Evolutionary conservation across 768 basidiomycete genomes (phyloP).

Genomic region (Phylloporus arenicola): DNA sequence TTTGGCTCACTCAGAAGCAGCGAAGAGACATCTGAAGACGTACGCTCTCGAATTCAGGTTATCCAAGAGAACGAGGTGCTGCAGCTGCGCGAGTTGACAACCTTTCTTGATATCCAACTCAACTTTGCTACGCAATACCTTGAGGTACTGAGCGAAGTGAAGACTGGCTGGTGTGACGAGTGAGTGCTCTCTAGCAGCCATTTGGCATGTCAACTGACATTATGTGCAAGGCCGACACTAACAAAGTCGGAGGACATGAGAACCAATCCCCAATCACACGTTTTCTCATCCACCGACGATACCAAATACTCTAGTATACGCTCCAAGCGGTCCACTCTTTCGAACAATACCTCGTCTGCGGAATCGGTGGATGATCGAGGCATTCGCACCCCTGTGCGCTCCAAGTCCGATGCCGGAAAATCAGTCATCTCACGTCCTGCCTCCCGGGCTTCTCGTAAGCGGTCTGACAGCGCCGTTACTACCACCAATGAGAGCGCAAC

Average conservation of each 20-base stretch:
- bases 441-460: slow-evolving; percentile 60
- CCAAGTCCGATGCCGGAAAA: slow-evolving; percentile 39
- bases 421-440: slow-evolving; percentile 48
- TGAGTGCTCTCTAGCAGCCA: slow-evolving; percentile 29
- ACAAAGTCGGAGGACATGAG: slow-evolving; percentile 24
- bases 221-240: slow-evolving; percentile 24
- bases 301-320: slow-evolving; percentile 30
- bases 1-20: slow-evolving; percentile 35
- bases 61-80: slow-evolving; percentile 76
- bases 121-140: slow-evolving; percentile 70
- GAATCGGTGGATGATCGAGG: slow-evolving; percentile 36
- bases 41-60: slow-evolving; percentile 70
- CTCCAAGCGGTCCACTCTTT: slow-evolving; percentile 29
- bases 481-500: slow-evolving; percentile 30
- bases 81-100: slow-evolving; percentile 65
- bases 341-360: slow-evolving; percentile 17
- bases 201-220: slow-evolving; percentile 5
- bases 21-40: slow-evolving; percentile 82
- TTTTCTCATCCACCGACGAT: slow-evolving; percentile 17
- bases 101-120: slow-evolving; percentile 68
- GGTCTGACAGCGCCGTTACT: slow-evolving; percentile 52
- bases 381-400: slow-evolving; percentile 23
- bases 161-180: slow-evolving; percentile 62
- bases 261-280: slow-evolving; percentile 13
- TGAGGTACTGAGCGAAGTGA: slow-evolving; percentile 67